Evolutionary conservation across 2,329 filamentous ascomycete species (phyloP).

Genomic region (Stachybotrys chartarum): DNA sequence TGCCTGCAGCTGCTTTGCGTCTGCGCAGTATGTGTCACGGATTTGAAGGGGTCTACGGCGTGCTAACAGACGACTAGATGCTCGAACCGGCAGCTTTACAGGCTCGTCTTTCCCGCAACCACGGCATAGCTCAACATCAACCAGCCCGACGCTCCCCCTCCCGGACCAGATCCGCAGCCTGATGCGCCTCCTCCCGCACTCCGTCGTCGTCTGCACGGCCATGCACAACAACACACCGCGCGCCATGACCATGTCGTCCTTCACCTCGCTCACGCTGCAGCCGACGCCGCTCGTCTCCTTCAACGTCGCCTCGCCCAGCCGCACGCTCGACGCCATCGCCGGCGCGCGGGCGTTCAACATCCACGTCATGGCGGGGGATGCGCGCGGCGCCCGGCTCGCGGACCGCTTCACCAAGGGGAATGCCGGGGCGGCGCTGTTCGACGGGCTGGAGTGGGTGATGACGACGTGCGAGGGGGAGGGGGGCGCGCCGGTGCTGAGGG

Average conservation of each 20-base stretch:
- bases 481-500: constrained; percentile 35
- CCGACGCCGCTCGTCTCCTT: constrained; percentile 47
- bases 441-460: constrained; percentile 20
- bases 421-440: constrained; percentile 27
- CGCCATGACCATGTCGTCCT: constrained; percentile 54
- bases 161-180: constrained; percentile 42
- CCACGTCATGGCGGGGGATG: constrained; percentile 43
- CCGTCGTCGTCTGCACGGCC: constrained; percentile 49
- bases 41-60: not conserved
- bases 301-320: constrained; percentile 49
- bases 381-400: constrained; percentile 40
- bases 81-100: constrained; percentile 4
- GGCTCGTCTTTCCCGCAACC: constrained; percentile 13
- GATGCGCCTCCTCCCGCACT: constrained; percentile 47
- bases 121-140: constrained; percentile 24
- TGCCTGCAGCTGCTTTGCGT: too few species aligned
- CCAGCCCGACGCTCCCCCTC: constrained; percentile 17
- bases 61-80: not conserved
- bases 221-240: constrained; percentile 26
- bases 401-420: constrained; percentile 46
- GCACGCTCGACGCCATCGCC: constrained; percentile 44
- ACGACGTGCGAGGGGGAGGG: constrained; percentile 4
- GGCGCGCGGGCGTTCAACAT: constrained; percentile 42
- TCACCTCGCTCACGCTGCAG: constrained; percentile 46
- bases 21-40: not conserved